Evolutionary conservation across 352 stramenopile species (phyloP).

Genomic region (Thraustotheca clavata): DNA sequence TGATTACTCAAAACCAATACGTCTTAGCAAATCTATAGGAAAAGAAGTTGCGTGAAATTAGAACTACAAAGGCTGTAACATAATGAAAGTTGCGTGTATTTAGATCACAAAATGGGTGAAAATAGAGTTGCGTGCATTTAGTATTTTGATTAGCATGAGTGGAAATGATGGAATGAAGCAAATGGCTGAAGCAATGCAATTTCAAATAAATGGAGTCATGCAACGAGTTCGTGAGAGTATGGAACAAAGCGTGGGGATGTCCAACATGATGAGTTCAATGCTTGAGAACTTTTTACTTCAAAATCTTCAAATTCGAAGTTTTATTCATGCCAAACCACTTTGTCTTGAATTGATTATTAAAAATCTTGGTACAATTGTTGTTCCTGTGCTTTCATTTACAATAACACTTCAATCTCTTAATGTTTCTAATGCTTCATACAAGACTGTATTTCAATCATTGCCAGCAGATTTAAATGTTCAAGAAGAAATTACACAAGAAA

Average conservation of each 20-base stretch:
- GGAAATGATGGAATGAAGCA: conserved; percentile 3
- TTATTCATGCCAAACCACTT: neutral
- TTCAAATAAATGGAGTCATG: conserved; percentile 14
- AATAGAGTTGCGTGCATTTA: neutral
- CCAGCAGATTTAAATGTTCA: conserved; percentile 6
- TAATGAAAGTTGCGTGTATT: neutral
- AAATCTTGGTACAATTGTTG: conserved; percentile 6
- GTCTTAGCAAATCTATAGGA: too few relatives aligned
- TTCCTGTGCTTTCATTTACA: neutral
- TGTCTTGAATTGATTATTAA: neutral
- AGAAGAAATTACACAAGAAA: neutral
- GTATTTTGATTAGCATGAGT: neutral
- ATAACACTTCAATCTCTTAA: neutral
- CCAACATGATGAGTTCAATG: conserved; percentile 19
- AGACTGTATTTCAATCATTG: neutral
- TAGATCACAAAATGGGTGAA: neutral
- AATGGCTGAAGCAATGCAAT: conserved; percentile 10
- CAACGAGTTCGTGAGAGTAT: conserved; percentile 10
- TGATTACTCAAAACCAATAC: too few relatives aligned
- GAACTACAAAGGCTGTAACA: too few relatives aligned
- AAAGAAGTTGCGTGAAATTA: too few relatives aligned
- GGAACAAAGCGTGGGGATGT: conserved; percentile 18
- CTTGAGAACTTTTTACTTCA: conserved; percentile 19
- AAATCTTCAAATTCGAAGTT: neutral
- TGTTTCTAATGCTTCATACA: neutral